Evolutionary conservation across 2,329 filamentous ascomycete species (phyloP), one percentile per base, ranked within the genome.

Genomic region (Nannizziopsis arthrosporioides): DNA sequence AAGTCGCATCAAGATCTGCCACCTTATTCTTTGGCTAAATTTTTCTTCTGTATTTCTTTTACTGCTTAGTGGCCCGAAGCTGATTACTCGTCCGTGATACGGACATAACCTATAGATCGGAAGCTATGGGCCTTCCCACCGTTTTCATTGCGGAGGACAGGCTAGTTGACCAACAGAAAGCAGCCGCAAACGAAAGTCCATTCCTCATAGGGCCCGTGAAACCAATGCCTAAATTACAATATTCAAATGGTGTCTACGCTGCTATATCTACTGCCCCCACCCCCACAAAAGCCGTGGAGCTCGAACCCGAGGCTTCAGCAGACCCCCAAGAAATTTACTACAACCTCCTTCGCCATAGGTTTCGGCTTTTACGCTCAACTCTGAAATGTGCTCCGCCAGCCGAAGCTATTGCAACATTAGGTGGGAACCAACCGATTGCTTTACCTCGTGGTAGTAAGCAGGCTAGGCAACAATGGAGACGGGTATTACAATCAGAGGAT

Each of bases 171-270:
- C 27, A 59, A 11, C 60, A 43, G 7, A 17, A 30, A 31, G 10
- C 14, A 8, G 5, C 17, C 6, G 27, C 62, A 19, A 59, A 68
- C 46, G 58, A 64, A 15, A 56, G 60, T 31, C 53, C 53, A 3
- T 47, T 61, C 39, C 59, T 61, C 8, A 55, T 55, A 6, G 61
- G 65, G 8, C 57, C 61, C 27, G 22, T 1, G 5, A 12, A 27
- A 37, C 11, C 19, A 9, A 12, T 18, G 17, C 17, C 27, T 14
- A 67, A 75, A 48, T 84, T 82, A 9, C 81, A 78, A 59, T 92
- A 85, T 61, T 70, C 80, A 12, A 85, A 94, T 56, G 88, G 87
- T 42, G 84, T 85, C 34, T 94, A 87, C 62, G 78, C 82, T 18
- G 84, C 81, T 3, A 71, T 74, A 2, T 73, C 78, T 0, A 67